A percentile compares a stretch with the other conserved stretches of the same genome.
Evolutionary conservation across 2,329 filamentous ascomycete species (phyloP).

Genomic region (Phyllosticta citribraziliensis): DNA sequence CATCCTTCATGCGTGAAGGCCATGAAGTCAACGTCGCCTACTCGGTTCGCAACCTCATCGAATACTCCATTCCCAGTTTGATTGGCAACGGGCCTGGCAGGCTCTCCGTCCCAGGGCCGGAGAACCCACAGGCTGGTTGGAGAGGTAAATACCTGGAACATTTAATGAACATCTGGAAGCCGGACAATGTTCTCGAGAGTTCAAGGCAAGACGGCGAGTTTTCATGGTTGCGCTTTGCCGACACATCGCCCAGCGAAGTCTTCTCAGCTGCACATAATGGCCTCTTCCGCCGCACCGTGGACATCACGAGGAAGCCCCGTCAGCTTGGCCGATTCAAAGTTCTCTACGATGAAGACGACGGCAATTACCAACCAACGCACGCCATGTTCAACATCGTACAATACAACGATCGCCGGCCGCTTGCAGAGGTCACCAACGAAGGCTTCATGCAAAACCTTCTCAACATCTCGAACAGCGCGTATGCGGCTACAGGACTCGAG

Average conservation of each 20-base stretch:
- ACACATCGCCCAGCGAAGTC: constrained; percentile 63
- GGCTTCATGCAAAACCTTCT: constrained; percentile 66
- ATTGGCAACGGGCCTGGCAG: constrained; percentile 76
- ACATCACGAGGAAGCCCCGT: constrained; percentile 42
- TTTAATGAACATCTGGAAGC: constrained; percentile 83
- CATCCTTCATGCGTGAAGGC: constrained; percentile 87
- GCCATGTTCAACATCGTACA: constrained; percentile 73
- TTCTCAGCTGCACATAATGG: constrained; percentile 59
- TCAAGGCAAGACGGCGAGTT: constrained; percentile 56
- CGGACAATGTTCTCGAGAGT: constrained; percentile 63
- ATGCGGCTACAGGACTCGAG: constrained; percentile 60
- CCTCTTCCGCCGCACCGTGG: constrained; percentile 63
- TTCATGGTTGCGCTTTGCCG: constrained; percentile 82
- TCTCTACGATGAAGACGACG: constrained; percentile 54
- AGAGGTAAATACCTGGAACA: constrained; percentile 65
- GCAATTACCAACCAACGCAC: constrained; percentile 60
- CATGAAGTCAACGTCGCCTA: constrained; percentile 71
- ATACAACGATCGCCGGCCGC: constrained; percentile 53
- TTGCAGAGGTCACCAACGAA: constrained; percentile 61
- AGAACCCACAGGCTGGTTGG: constrained; percentile 72
- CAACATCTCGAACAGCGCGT: constrained; percentile 62
- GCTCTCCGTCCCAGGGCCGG: constrained; percentile 60
- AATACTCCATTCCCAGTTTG: constrained; percentile 71
- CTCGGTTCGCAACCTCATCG: constrained; percentile 75
- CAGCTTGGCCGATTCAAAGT: constrained; percentile 58